Conservation (phyloP, 495 filamentous ascomycete species). For the Neurospora sp. region DNA sequence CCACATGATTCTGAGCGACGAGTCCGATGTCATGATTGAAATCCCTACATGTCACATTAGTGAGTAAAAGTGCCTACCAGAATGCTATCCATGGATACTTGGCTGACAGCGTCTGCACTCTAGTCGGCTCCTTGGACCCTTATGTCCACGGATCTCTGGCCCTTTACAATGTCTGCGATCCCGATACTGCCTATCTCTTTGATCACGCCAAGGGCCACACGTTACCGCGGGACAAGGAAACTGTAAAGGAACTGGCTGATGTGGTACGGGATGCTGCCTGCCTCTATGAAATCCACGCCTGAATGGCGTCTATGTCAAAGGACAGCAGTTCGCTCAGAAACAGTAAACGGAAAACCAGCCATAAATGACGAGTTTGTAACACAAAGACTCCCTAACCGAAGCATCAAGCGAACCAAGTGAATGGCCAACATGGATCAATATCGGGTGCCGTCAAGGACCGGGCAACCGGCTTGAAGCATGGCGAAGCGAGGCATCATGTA, state of each 20-base stretch:
- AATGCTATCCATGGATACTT: background rate
- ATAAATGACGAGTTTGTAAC: background rate
- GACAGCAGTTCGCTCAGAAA: background rate
- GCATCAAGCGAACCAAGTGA: background rate
- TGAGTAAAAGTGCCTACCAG: conserved; percentile 16
- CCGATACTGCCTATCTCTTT: conserved; percentile 45
- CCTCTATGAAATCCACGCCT: conserved; percentile 13
- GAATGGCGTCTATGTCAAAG: background rate
- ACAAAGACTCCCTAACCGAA: background rate
- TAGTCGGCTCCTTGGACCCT: conserved; percentile 46
- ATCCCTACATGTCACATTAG: conserved; percentile 50
- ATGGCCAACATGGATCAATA: background rate
- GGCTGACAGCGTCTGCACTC: background rate
- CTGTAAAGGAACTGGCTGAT: conserved; percentile 39
- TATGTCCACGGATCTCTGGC: conserved; percentile 47
- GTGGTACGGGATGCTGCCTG: conserved; percentile 32
- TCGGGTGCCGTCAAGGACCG: background rate
- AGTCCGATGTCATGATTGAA: conserved; percentile 39
- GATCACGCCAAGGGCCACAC: conserved; percentile 51
- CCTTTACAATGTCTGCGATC: conserved; percentile 50
- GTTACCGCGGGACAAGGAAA: conserved; percentile 40
- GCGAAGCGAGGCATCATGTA: background rate
- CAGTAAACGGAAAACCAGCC: background rate
- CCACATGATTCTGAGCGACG: conserved; percentile 40
- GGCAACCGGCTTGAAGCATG: background rate